Base-by-base conservation (phyloP, 1,284 basidiomycete species). In the Papiliotrema flavescens region DNA sequence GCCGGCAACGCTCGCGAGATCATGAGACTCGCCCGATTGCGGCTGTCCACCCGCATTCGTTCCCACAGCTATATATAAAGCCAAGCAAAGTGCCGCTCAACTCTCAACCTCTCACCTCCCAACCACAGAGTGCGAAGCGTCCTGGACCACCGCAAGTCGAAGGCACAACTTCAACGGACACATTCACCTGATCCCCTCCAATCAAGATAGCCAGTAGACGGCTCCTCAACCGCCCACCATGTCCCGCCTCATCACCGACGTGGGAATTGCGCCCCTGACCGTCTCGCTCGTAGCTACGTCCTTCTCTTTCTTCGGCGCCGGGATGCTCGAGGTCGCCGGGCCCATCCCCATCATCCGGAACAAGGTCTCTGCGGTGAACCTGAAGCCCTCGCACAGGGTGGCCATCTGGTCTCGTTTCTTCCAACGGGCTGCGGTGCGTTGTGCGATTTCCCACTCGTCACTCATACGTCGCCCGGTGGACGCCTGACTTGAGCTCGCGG, bases 191-290 rank as follows among this genome's bases (percentile, higher is more conserved):
- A 5, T 32, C 28, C 28, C 28, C 6, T 32, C 28, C 11, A 5
- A 32, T 32, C 28, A 11, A 32, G n/a, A 32, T 32, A 5, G 5
- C 28, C 28, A 32, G 5, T 32, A 6, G 28, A 11, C 28, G 28
- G 28, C 11, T 32, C 28, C 11, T 5, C 28, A 32, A 11, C 11
- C 28, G 11, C 11, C 28, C 28, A 32, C 24, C 45, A 47, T 47
- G 45, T 47, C 45, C 26, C 23, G 28, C 17, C 28, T 47, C 26
- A 47, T 47, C 23, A 47, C 45, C 24, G 45, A 47, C 28, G 45
- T 47, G 9, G 45, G 45, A 3, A 23, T 47, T 26, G 23, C 45
- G 24, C 45, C 45, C 17, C 11, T 47, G 15, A 47, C 45, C 26
- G 13, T 35, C 45, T 47, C 45, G 4, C 45, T 47, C 45, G 28